Evolutionary conservation across 2,329 filamentous ascomycete genomes (phyloP).

Genomic region (Verticillium longisporum): DNA sequence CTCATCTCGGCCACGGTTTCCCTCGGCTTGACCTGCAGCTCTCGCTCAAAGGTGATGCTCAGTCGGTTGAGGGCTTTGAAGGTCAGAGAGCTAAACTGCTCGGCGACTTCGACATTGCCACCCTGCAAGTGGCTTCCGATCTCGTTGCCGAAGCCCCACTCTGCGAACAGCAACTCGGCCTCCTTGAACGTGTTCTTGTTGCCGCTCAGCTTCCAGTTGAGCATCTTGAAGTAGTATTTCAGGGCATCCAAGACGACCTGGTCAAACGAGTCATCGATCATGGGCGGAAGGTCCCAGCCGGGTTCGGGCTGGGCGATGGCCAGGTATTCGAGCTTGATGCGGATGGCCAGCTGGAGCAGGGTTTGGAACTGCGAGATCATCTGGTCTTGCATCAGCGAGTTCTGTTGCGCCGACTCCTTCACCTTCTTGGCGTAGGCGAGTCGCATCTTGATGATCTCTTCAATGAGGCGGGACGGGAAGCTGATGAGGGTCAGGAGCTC

Average conservation of each 20-base stretch:
- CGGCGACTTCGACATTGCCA: slow-evolving; percentile 92
- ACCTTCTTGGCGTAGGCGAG: slow-evolving; percentile 89
- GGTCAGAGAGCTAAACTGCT: slow-evolving; percentile 92
- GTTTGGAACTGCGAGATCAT: slow-evolving; percentile 98
- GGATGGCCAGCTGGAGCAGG: slow-evolving; percentile 80
- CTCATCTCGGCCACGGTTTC: slow-evolving; percentile 86
- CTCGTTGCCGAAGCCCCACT: slow-evolving; percentile 96
- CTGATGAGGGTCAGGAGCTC: slow-evolving; percentile 94
- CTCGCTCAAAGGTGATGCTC: slow-evolving; percentile 85
- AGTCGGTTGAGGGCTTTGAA: slow-evolving; percentile 86
- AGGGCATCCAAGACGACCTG: slow-evolving; percentile 84
- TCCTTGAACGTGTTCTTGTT: slow-evolving; percentile 99
- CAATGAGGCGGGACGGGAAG: slow-evolving; percentile 90
- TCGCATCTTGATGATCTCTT: slow-evolving; percentile 91
- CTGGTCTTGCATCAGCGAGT: slow-evolving; percentile 89
- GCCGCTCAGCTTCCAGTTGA: slow-evolving; percentile 94
- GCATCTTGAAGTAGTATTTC: slow-evolving; percentile 97
- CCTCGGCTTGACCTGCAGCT: slow-evolving; percentile 76
- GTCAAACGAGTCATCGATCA: slow-evolving; percentile 95
- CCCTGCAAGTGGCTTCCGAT: slow-evolving; percentile 87
- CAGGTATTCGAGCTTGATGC: slow-evolving; percentile 85
- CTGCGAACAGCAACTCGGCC: slow-evolving; percentile 91
- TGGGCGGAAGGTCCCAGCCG: slow-evolving; percentile 92
- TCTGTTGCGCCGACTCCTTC: slow-evolving; percentile 90
- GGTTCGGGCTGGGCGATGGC: slow-evolving; percentile 78